A percentile compares a stretch with the other conserved stretches of the same genome.
Conservation (phyloP, 2,329 filamentous ascomycete species). For the Aspergillus sp. region DNA sequence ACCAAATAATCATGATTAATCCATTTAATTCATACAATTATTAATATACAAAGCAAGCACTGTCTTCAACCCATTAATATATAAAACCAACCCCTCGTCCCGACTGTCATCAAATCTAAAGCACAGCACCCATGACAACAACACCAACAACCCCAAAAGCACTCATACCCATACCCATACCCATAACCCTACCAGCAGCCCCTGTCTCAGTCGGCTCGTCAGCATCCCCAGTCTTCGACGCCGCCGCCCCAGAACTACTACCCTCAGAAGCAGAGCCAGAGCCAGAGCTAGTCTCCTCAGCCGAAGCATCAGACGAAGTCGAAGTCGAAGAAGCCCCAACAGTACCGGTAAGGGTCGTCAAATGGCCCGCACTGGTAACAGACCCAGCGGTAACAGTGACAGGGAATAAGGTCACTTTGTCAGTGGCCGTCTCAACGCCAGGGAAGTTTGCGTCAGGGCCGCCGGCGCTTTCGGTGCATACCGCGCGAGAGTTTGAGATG, state of each 20-base stretch:
- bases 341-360: no score
- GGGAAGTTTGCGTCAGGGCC: slow-evolving; percentile 18
- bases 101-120: not conserved
- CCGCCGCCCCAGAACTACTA: not conserved
- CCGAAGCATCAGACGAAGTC: not conserved
- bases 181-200: slow-evolving; percentile 5
- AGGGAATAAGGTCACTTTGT: slow-evolving; percentile 14
- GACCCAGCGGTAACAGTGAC: slow-evolving; percentile 25
- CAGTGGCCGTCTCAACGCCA: slow-evolving; percentile 11
- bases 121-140: not conserved
- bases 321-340: not conserved
- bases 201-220: not conserved
- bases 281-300: not conserved
- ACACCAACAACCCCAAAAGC: slow-evolving; percentile 1
- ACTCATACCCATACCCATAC: not conserved
- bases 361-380: not conserved
- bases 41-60: no score
- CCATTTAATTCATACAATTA: not conserved
- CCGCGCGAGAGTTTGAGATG: slow-evolving; percentile 17
- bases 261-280: not conserved
- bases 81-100: not conserved
- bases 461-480: slow-evolving; percentile 16
- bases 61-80: not conserved
- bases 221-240: not conserved
- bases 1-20: not conserved